Base-by-base conservation (phyloP, 2,329 filamentous ascomycete genomes). In the Botryosphaeria dothidea region DNA sequence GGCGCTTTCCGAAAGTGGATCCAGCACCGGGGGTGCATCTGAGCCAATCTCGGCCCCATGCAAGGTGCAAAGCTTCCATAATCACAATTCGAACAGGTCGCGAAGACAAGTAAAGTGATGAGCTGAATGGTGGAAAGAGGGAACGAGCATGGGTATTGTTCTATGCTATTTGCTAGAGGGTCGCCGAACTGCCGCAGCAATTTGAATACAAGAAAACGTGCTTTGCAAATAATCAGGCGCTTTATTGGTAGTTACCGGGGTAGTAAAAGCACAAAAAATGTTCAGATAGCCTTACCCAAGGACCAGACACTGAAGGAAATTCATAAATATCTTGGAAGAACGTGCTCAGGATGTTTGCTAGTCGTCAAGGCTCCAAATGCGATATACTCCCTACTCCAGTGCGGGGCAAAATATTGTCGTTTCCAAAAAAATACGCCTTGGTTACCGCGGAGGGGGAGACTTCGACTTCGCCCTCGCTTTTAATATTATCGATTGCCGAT, bases 401-500 rank as follows among this genome's bases (percentile, higher is more conserved):
- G 38, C 8, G 38, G 38, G 17, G 9, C 9, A 13, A 41, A 13
- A 15, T 41, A 15, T 41, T 41, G 11, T 3, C 38, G 6, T 41
- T 41, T 41, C 17, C 15, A 7, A 17, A 15, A 41, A 13, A 19
- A 15, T 4, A 4, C 38, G 17, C 17, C 17, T 15, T n/a, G 5
- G 29, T 56, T 49, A 36, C 17, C 48, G 49, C 25, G 61, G 61
- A 11, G 61, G 48, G 49, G 49, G 49, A n/a, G 61, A 64, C 31
- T 64, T 52, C 61, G 49, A 45, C 27, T 43, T 54, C 17, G 48
- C 48, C 61, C 61, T 46, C 17, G 38, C 36, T 25, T 46, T 56
- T 36, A 45, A 46, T 45, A 52, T 64, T 54, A 54, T 64, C 36
- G 61, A 64, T n/a, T 64, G 48, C 49, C 61, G 27, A 5, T 52